Percentiles rank a stretch among this genome's conserved stretches.
These are phyloP conservation scores for Aspergillus aculeatinus DNA, from an alignment of 2,329 filamentous ascomycete genomes.

Conservation along the genomic window DNA sequence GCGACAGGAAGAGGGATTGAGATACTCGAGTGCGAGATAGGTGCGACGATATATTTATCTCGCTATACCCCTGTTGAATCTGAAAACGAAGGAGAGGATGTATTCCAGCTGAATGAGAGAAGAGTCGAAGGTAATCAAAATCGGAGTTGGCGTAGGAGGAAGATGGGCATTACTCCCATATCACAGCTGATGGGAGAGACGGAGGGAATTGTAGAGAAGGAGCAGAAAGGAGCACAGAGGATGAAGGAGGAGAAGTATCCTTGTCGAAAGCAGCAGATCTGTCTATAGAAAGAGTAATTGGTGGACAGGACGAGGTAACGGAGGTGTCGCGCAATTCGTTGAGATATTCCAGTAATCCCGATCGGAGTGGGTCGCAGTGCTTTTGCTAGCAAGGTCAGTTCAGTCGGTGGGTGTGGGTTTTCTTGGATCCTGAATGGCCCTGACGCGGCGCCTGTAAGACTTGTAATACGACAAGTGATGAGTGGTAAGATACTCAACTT, in stretches of 20 bases:
- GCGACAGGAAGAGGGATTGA: neutral
- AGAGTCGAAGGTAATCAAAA: neutral
- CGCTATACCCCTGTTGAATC: neutral
- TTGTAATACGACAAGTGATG: neutral
- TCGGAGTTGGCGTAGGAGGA: conserved; percentile 4
- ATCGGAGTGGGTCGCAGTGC: conserved; percentile 20
- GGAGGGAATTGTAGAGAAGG: neutral
- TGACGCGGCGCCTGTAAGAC: conserved; percentile 1
- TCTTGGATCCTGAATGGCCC: conserved; percentile 14
- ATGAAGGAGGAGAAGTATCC: neutral
- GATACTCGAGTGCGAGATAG: neutral
- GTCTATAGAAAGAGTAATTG: conserved; percentile 7
- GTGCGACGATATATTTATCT: neutral
- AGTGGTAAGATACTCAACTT: neutral
- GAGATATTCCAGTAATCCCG: conserved; percentile 21
- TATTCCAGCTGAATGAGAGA: conserved; percentile 1
- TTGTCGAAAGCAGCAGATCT: neutral
- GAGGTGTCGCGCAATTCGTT: conserved; percentile 20
- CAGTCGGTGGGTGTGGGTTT: conserved; percentile 9
- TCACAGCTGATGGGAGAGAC: conserved; percentile 3
- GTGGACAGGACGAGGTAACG: conserved; percentile 5
- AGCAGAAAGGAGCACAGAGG: neutral
- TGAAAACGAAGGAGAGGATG: neutral
- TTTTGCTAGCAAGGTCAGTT: conserved; percentile 1
- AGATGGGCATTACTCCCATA: conserved; percentile 9